Evolutionary conservation across 2,329 filamentous ascomycete species (phyloP), one percentile per base, ranked within the genome.

Genomic region (Fusarium clavum): DNA sequence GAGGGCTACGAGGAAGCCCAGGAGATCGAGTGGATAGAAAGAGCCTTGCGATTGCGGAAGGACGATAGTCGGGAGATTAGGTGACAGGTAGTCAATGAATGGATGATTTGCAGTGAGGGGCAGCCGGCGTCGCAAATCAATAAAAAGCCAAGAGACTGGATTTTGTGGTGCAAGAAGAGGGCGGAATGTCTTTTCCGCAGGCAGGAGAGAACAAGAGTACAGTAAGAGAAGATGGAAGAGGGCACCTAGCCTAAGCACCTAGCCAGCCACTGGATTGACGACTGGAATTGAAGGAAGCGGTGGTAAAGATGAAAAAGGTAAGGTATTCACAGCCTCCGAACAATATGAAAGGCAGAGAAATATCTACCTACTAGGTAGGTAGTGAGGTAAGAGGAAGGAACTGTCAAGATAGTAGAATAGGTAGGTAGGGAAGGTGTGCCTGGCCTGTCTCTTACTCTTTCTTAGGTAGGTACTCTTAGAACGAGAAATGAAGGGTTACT

Each of bases 221-320:
- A 30, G 29, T 38, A 47, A 38, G 25, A 41, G 32, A 18, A 14
- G 30, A 20, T 20, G 12, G 18, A 25, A 38, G 48, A 52, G 48
- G 32, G 32, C 24, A 40, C 22, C 18, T 24, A 40, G 24, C 16
- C 32, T 38, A 18, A 38, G 32, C 18, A 38, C 32, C 16, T 34
- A 34, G 16, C 16, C 16, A 38, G 32, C 24, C 49, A 52, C 49
- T 52, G n/a, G 32, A 52, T 18, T 41, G 32, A 52, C 18, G 47
- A 53, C 61, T 63, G 64, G 54, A 67, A 66, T 65, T 69, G 57
- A 63, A 71, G 48, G 38, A 55, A 51, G 43, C 40, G 59, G 58
- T 55, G 44, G 34, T 38, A 38, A 38, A 38, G 34, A 38, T 38
- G 18, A n/a, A 38, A 38, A 38, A n/a, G 18, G 34, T 6, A 38